Percentiles rank a stretch among this genome's conserved stretches.
These are phyloP conservation scores for Trypanosomatidae sp. DNA, from an alignment of 208 protist species.

Conservation along the genomic window DNA sequence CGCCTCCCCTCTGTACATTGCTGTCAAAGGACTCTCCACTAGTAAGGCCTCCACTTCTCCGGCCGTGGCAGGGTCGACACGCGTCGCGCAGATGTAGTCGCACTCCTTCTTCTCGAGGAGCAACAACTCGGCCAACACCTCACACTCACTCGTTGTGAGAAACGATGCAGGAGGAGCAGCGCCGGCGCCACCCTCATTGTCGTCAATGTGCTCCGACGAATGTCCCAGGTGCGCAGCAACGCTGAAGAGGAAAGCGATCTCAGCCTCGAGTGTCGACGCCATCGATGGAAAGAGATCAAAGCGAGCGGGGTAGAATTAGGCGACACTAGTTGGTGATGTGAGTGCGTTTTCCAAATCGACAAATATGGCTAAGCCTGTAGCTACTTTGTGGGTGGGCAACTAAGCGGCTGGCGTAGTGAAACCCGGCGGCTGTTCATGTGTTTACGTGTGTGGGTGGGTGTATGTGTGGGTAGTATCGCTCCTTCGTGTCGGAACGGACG, in stretches of 20 bases:
- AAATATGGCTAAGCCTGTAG: too few relatives aligned
- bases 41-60: conserved; percentile 7
- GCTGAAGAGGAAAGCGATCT: conserved; percentile 22
- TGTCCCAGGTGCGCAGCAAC: conserved; percentile 13
- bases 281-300: background rate
- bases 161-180: background rate
- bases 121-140: conserved; percentile 24
- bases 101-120: conserved; percentile 16
- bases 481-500: background rate
- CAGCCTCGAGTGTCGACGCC: conserved; percentile 14
- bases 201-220: background rate
- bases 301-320: background rate
- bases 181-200: background rate
- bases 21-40: conserved; percentile 20
- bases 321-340: background rate
- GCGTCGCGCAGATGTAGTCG: background rate
- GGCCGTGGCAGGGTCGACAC: background rate
- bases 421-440: background rate
- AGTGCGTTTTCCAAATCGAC: background rate
- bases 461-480: background rate
- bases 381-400: background rate
- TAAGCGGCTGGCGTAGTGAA: background rate
- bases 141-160: conserved; percentile 5
- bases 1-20: conserved; percentile 19
- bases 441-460: background rate